A percentile compares a stretch with the other conserved stretches of the same genome.
These are phyloP conservation scores for Dacryopinax spathularia DNA, from an alignment of 768 basidiomycete genomes.

Conservation along the genomic window DNA sequence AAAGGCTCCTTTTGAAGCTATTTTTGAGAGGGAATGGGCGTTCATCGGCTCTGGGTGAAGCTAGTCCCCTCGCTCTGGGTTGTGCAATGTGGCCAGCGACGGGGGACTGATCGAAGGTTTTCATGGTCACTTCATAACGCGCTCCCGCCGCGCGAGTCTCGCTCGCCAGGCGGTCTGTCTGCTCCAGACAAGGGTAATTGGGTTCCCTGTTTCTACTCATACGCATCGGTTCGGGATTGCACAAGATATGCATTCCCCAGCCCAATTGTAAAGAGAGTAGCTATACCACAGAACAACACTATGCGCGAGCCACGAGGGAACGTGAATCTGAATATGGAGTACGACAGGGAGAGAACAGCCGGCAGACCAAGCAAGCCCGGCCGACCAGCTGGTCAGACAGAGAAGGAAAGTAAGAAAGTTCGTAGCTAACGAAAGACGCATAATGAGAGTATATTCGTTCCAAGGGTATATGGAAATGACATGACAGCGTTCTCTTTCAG, in stretches of 20 bases:
- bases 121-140: too few relatives aligned
- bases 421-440: neutral
- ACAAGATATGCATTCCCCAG: constrained; percentile 2
- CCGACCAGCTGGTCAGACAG: neutral
- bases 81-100: too few relatives aligned
- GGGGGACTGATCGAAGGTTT: too few relatives aligned
- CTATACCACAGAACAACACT: constrained; percentile 3
- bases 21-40: too few relatives aligned
- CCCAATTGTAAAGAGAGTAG: neutral
- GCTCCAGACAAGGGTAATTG: too few relatives aligned
- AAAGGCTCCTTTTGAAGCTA: too few relatives aligned
- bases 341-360: neutral
- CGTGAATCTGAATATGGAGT: neutral
- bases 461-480: constrained; percentile 3
- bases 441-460: constrained; percentile 3
- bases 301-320: neutral
- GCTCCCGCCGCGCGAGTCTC: too few relatives aligned
- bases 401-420: neutral
- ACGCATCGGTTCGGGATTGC: too few relatives aligned
- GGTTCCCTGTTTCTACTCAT: too few relatives aligned
- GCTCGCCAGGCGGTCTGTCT: too few relatives aligned
- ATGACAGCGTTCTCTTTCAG: neutral
- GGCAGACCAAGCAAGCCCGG: neutral
- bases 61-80: too few relatives aligned
- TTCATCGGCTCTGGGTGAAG: too few relatives aligned